These are phyloP conservation scores for Aspergillus affinis DNA, from an alignment of 495 filamentous ascomycete genomes.

Conservation along the genomic window DNA sequence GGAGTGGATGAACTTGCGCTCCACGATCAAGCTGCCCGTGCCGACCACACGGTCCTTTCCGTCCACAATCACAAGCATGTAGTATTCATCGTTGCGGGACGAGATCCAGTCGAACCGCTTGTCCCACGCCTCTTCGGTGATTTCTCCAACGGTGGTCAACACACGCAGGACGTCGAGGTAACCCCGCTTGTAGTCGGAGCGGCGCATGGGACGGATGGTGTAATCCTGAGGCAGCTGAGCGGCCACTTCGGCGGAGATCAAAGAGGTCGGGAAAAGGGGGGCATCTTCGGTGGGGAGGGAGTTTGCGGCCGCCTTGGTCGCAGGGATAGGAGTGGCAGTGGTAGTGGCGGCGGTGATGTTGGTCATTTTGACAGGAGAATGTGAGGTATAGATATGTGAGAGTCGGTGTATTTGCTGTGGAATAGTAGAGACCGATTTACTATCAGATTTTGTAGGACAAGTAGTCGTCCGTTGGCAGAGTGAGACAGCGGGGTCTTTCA, in stretches of 20 bases:
- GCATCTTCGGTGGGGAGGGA: conserved; percentile 46
- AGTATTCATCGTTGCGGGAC: conserved; percentile 77
- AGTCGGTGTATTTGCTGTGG: not conserved
- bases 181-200: conserved; percentile 68
- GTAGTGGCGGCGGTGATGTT: conserved; percentile 15
- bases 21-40: conserved; percentile 82
- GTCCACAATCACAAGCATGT: conserved; percentile 79
- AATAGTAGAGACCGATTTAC: not conserved
- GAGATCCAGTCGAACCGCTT: conserved; percentile 83
- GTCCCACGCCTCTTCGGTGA: conserved; percentile 70
- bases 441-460: not conserved
- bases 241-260: conserved; percentile 75
- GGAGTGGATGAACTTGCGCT: conserved; percentile 54
- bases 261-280: conserved; percentile 70
- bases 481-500: not conserved
- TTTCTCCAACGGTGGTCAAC: conserved; percentile 89
- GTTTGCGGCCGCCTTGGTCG: conserved; percentile 18
- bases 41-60: conserved; percentile 70
- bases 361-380: conserved; percentile 6
- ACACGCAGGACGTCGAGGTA: conserved; percentile 91
- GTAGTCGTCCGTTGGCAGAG: not conserved
- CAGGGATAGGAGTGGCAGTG: conserved; percentile 15
- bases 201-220: conserved; percentile 74
- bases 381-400: not conserved
- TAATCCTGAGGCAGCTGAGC: conserved; percentile 76